A percentile compares a stretch with the other conserved stretches of the same genome.
Conservation (phyloP, 1,284 basidiomycete species). For the Cryptococcus jaspeensis region DNA sequence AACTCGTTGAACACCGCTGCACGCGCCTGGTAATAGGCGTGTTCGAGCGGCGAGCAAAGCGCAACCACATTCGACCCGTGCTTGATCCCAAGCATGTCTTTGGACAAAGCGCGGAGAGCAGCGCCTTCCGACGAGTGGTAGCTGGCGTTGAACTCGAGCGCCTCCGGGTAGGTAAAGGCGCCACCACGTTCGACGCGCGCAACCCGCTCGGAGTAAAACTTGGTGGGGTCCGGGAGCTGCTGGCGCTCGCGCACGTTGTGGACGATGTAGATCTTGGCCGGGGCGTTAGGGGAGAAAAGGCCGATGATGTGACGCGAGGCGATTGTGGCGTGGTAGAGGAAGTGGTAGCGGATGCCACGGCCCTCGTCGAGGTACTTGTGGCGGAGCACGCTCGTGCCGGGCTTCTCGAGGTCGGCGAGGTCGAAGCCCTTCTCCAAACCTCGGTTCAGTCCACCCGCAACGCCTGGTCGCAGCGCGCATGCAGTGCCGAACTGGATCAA, state of each 20-base stretch:
- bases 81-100: conserved; percentile 68
- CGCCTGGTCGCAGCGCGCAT: conserved; percentile 67
- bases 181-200: conserved; percentile 55
- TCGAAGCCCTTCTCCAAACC: conserved; percentile 84
- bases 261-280: conserved; percentile 80
- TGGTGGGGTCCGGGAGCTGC: conserved; percentile 71
- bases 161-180: conserved; percentile 66
- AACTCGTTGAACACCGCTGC: conserved; percentile 76
- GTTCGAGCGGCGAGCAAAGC: conserved; percentile 81
- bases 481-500: conserved; percentile 81
- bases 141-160: conserved; percentile 66
- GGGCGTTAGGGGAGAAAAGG: conserved; percentile 73
- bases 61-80: conserved; percentile 68
- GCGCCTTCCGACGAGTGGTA: conserved; percentile 78
- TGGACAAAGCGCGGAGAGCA: conserved; percentile 83
- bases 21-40: conserved; percentile 76
- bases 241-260: conserved; percentile 85
- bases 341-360: conserved; percentile 72
- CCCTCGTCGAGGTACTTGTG: conserved; percentile 76
- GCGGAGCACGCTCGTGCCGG: conserved; percentile 60
- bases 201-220: conserved; percentile 64
- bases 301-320: conserved; percentile 85
- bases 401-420: conserved; percentile 74
- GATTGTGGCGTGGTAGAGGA: conserved; percentile 85
- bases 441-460: conserved; percentile 70